These are phyloP conservation scores for Diaporthe vaccinii DNA, from an alignment of 2,329 filamentous ascomycete genomes.

Conservation along the genomic window DNA sequence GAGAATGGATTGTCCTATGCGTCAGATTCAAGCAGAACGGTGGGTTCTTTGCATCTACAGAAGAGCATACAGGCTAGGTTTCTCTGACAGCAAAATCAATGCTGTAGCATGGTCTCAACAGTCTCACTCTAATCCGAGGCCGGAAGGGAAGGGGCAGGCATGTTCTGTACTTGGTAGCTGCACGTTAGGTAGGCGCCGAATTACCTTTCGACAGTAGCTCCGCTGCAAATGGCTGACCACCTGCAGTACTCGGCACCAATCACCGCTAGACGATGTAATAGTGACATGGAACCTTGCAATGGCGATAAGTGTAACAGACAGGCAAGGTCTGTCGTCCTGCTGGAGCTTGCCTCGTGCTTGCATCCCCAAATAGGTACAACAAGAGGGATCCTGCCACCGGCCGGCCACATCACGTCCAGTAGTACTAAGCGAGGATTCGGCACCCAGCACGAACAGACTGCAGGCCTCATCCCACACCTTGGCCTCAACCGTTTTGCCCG, in stretches of 20 bases:
- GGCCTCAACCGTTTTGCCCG: conserved; percentile 9
- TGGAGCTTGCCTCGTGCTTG: conserved; percentile 6
- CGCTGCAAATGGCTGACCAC: conserved; percentile 1
- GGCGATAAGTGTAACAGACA: not conserved
- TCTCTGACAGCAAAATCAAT: not conserved
- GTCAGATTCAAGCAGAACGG: not conserved
- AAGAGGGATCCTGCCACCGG: not conserved
- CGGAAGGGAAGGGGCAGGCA: not conserved
- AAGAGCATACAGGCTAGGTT: not conserved
- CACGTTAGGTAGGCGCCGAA: not conserved
- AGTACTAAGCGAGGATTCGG: conserved; percentile 3
- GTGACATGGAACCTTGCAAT: conserved; percentile 20
- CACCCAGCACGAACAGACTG: conserved; percentile 17
- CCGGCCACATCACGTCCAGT: not conserved
- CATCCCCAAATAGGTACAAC: conserved; percentile 3
- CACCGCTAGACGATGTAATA: not conserved
- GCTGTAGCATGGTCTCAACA: not conserved
- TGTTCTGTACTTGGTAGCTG: not conserved
- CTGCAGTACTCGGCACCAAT: conserved; percentile 3
- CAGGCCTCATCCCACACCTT: conserved; percentile 8
- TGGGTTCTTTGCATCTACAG: not conserved
- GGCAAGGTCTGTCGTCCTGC: not conserved
- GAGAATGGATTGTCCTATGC: not conserved
- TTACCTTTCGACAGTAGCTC: conserved; percentile 5
- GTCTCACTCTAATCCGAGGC: not conserved